These are phyloP conservation scores for Claviceps quebecensis DNA, from an alignment of 2,329 filamentous ascomycete species.

Conservation along the genomic window DNA sequence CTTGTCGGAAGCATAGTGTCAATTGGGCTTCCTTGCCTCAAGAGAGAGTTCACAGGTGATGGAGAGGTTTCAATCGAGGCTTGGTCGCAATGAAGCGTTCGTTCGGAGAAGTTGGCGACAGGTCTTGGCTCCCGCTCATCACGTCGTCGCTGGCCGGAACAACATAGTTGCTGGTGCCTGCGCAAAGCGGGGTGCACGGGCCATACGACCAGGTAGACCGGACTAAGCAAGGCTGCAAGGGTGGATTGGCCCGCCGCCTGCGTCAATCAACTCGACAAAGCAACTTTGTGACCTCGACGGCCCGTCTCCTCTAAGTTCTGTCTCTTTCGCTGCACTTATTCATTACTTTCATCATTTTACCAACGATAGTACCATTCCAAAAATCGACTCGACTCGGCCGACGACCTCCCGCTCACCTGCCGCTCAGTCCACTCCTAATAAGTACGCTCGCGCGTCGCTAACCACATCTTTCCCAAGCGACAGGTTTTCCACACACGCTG, in stretches of 20 bases:
- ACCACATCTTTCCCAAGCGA: not conserved
- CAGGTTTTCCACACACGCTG: not conserved
- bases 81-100: conserved; percentile 2
- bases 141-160: conserved; percentile 10
- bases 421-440: not conserved
- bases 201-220: not conserved
- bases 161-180: conserved; percentile 8
- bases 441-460: not conserved
- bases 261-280: not conserved
- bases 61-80: not conserved
- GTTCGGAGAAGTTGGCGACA: not conserved
- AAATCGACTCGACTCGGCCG: not conserved
- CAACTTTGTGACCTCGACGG: not conserved
- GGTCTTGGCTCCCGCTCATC: too few relatives aligned
- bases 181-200: not conserved
- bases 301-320: not conserved
- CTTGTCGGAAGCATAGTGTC: conserved; percentile 26
- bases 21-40: conserved; percentile 1
- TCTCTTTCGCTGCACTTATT: not conserved
- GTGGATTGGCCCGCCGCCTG: not conserved
- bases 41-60: not conserved
- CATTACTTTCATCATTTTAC: not conserved
- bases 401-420: not conserved
- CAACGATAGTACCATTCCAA: not conserved
- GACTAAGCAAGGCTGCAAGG: not conserved